These are phyloP conservation scores for Aspergillus viridinutans DNA, from an alignment of 2,329 filamentous ascomycete genomes.

Conservation along the genomic window DNA sequence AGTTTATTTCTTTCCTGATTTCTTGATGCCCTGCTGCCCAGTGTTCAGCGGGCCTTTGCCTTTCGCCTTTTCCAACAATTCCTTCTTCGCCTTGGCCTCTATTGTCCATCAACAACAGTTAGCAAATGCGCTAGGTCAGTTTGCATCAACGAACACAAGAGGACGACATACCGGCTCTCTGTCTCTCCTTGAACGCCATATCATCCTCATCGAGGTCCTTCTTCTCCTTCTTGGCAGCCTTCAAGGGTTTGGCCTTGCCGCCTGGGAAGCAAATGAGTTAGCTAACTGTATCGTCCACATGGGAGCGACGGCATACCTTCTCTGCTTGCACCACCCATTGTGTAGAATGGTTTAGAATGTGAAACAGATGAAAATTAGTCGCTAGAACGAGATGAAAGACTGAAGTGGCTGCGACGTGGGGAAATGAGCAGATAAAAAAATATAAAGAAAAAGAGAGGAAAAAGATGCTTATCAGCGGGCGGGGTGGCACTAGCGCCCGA, in stretches of 20 bases:
- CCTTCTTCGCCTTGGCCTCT: conserved; percentile 84
- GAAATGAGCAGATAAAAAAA: conserved; percentile 4
- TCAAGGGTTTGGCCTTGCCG: conserved; percentile 80
- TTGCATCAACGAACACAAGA: background rate
- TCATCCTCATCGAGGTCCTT: conserved; percentile 87
- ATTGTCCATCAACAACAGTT: conserved; percentile 2
- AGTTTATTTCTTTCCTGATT: conserved; percentile 89
- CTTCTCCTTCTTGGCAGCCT: conserved; percentile 79
- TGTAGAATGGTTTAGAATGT: conserved; percentile 18
- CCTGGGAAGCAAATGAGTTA: conserved; percentile 46
- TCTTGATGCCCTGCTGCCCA: conserved; percentile 89
- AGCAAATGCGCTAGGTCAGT: background rate
- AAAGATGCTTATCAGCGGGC: conserved; percentile 9
- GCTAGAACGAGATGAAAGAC: background rate
- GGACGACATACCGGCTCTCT: conserved; percentile 66
- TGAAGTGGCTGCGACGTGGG: background rate
- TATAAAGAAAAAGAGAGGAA: background rate
- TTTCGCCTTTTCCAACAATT: conserved; percentile 73
- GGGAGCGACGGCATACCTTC: conserved; percentile 48
- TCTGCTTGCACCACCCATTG: conserved; percentile 65
- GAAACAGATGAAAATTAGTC: background rate
- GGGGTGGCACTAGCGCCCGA: conserved; percentile 16
- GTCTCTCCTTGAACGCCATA: conserved; percentile 75
- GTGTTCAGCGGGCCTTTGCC: conserved; percentile 86
- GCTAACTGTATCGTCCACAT: background rate